Evolutionary conservation across 2,329 filamentous ascomycete genomes (phyloP).

Genomic region (Aspergillus ochraceoroseus): DNA sequence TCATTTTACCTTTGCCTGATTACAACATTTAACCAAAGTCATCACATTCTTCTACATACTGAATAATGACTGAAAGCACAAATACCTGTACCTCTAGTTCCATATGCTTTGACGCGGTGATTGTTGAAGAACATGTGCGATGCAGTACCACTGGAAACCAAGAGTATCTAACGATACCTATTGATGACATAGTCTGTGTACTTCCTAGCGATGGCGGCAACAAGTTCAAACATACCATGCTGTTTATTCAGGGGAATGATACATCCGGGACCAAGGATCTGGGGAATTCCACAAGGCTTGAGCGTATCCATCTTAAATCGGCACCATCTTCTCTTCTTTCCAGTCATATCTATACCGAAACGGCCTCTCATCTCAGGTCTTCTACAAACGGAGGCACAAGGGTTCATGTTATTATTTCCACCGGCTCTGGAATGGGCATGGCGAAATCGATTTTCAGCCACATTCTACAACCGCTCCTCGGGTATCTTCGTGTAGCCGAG

Average conservation of each 20-base stretch:
- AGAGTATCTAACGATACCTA: neutral
- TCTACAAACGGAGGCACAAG: slow-evolving; percentile 9
- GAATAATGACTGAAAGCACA: no score
- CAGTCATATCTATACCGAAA: slow-evolving; percentile 12
- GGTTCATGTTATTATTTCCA: slow-evolving; percentile 63
- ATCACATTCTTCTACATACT: no score
- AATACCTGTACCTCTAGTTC: no score
- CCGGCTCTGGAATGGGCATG: slow-evolving; percentile 57
- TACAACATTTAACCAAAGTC: no score
- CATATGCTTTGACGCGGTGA: neutral
- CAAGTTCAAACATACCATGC: neutral
- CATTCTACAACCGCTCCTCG: slow-evolving; percentile 55
- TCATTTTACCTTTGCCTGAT: no score
- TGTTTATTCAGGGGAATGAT: neutral
- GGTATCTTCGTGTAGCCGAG: slow-evolving; percentile 41
- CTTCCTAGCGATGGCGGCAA: neutral
- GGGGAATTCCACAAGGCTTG: neutral
- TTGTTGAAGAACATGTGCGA: neutral
- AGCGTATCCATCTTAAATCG: neutral
- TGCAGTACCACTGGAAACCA: neutral
- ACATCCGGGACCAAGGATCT: no score
- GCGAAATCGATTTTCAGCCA: slow-evolving; percentile 54
- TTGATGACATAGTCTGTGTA: slow-evolving; percentile 5
- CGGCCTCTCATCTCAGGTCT: slow-evolving; percentile 23
- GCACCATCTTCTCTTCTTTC: neutral